Base-by-base conservation (phyloP, 768 basidiomycete genomes). In the Myochromella boudieri region DNA sequence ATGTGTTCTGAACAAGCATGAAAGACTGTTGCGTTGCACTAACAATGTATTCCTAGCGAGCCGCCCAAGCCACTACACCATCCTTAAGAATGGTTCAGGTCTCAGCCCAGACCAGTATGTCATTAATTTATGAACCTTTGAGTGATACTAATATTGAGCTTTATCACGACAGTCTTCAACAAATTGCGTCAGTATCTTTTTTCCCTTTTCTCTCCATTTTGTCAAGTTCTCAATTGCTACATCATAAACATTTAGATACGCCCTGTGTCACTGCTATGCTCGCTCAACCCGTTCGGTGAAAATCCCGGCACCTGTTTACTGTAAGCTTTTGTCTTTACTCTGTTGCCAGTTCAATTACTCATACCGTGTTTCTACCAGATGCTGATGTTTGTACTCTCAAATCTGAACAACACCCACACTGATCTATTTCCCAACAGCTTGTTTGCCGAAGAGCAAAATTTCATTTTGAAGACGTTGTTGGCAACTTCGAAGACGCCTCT, bases 271-370 rank as follows among this genome's bases (percentile, higher is more conserved):
- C 38, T 78, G 82, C 20, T 86, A 85, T 44, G 77, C 84, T 0
- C 75, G 85, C 2, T 76, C 84, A 8, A 85, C 84, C 2, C 75
- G 82, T n/a, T 82, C 84, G 0, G 85, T 86, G 2, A 87, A 85
- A 1, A 81, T 86, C 17, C 84, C 84, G 0, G 85, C 84, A 0
- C 85, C 84, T 0, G 83, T 86, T 0, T 85, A 86, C 49, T 85
- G 84, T 86, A 51, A 59, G 82, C 54, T 37, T 21, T n/a, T n/a
- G n/a, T n/a, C 25, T 14, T 6, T 1, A 31, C 22, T 28, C 20
- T 12, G 12, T 17, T 14, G 2, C 12, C n/a, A 38, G 17, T 11
- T n/a, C n/a, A n/a, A n/a, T n/a, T n/a, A n/a, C n/a, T n/a, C 21
- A 10, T 24, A 9, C 12, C 9, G 1, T 34, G 11, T 5, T 4